Percentiles rank a stretch among this genome's conserved stretches.
Conservation (phyloP, 495 filamentous ascomycete species). For the Penicillium paradoxum region DNA sequence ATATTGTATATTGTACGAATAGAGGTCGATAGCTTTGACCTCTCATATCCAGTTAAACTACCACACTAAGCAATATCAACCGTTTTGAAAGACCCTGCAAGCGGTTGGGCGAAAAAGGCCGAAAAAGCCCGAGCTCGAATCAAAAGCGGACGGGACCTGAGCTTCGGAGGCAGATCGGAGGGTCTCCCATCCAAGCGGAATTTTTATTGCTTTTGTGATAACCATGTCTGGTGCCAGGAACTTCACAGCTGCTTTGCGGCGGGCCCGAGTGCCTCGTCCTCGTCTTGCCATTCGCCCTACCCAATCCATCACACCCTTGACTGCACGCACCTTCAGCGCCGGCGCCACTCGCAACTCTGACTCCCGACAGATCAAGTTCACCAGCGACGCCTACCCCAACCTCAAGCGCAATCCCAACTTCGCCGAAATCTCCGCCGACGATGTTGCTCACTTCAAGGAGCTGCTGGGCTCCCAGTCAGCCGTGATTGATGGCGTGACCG, state of each 20-base stretch:
- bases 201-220: conserved; percentile 3
- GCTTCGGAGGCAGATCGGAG: conserved; percentile 15
- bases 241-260: conserved; percentile 36
- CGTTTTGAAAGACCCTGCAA: background rate
- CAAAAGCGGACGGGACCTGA: conserved; percentile 6
- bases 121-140: conserved; percentile 11
- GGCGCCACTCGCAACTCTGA: conserved; percentile 25
- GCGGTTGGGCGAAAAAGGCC: background rate
- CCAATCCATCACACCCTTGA: conserved; percentile 15
- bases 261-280: conserved; percentile 36
- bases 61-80: too few relatives aligned
- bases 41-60: too few relatives aligned
- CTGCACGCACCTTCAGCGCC: conserved; percentile 34
- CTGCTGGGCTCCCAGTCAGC: conserved; percentile 71
- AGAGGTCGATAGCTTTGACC: too few relatives aligned
- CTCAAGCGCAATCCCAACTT: conserved; percentile 75
- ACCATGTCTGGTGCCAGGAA: conserved; percentile 39
- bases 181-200: conserved; percentile 16
- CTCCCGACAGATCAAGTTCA: conserved; percentile 61
- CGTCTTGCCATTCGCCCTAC: conserved; percentile 24
- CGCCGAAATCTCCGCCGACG: conserved; percentile 58
- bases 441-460: conserved; percentile 74
- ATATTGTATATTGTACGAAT: too few relatives aligned
- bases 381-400: conserved; percentile 78
- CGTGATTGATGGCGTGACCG: conserved; percentile 76